Percentiles rank a stretch among this genome's conserved stretches.
phyloP scores from a whole-genome alignment of 2,329 filamentous ascomycete species.

The Bretziella fagacearum region DNA sequence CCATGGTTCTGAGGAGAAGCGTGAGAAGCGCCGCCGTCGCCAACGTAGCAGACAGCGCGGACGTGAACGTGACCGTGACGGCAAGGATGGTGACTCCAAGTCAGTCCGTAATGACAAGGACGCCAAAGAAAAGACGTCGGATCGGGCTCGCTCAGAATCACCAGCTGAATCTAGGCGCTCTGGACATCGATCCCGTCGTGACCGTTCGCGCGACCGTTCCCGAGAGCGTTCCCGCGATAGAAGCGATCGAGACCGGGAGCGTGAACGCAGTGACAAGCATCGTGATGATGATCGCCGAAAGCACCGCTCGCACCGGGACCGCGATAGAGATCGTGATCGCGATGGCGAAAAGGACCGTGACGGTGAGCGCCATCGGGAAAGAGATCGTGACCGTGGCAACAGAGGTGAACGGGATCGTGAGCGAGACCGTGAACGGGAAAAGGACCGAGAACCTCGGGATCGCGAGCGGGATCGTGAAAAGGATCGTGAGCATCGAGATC shows the following conservation, averaged over 20 bases:
- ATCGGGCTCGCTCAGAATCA: slow-evolving; percentile 49
- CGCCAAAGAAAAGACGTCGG: slow-evolving; percentile 29
- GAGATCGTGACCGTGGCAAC: slow-evolving; percentile 16
- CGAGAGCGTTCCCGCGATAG: slow-evolving; percentile 22
- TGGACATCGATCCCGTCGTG: slow-evolving; percentile 40
- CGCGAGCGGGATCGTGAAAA: slow-evolving; percentile 21
- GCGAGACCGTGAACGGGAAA: slow-evolving; percentile 21
- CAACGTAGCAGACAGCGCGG: slow-evolving; percentile 27
- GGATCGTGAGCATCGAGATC: slow-evolving; percentile 17
- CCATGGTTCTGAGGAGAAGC: not conserved
- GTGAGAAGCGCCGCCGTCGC: slow-evolving; percentile 15
- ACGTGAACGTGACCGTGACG: slow-evolving; percentile 31
- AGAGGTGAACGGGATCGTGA: slow-evolving; percentile 14
- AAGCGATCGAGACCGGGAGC: slow-evolving; percentile 23
- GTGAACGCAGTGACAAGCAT: slow-evolving; percentile 28
- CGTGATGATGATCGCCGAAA: slow-evolving; percentile 27
- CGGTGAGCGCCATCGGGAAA: slow-evolving; percentile 19
- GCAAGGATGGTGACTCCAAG: slow-evolving; percentile 34
- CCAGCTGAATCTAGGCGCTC: slow-evolving; percentile 39
- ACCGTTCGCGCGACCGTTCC: slow-evolving; percentile 32
- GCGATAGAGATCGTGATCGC: slow-evolving; percentile 20
- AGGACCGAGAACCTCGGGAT: slow-evolving; percentile 23
- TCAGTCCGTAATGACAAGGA: slow-evolving; percentile 26
- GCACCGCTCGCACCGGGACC: slow-evolving; percentile 28
- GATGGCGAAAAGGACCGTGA: slow-evolving; percentile 22